phyloP scores from a whole-genome alignment of 2,329 filamentous ascomycete genomes.

The Ophiostoma angusticollis region DNA sequence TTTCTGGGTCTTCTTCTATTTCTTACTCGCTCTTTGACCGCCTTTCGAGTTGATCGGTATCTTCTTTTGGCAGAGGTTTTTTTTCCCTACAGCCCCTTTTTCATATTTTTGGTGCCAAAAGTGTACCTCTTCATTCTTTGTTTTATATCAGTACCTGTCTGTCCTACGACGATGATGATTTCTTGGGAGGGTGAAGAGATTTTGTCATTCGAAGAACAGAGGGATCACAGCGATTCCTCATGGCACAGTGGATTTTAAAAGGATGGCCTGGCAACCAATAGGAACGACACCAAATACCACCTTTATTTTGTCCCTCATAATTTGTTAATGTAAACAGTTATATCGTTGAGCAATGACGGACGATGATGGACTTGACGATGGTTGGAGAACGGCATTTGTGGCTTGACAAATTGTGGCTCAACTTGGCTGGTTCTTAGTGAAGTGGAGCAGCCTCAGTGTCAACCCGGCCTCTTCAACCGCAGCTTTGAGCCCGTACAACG shows the following conservation, averaged over 20 bases:
- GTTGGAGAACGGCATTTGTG: too few relatives aligned
- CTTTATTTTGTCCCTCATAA: conserved; percentile 7
- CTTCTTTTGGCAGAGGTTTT: conserved; percentile 6
- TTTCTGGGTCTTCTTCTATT: too few relatives aligned
- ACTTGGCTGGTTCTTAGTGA: too few relatives aligned
- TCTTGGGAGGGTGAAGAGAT: not conserved
- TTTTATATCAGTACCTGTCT: not conserved
- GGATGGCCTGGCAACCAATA: not conserved
- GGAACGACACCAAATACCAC: conserved; percentile 2
- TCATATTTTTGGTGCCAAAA: conserved; percentile 2
- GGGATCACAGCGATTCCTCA: too few relatives aligned
- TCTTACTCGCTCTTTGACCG: too few relatives aligned
- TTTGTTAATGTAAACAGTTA: not conserved
- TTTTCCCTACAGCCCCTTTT: not conserved
- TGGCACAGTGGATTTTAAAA: conserved; percentile 1
- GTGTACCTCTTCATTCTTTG: not conserved
- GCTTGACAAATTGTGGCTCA: too few relatives aligned
- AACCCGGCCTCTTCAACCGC: too few relatives aligned
- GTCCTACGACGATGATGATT: not conserved
- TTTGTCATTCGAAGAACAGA: too few relatives aligned
- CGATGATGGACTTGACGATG: too few relatives aligned
- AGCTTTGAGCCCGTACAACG: too few relatives aligned
- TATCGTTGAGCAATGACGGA: too few relatives aligned
- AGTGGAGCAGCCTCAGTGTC: too few relatives aligned
- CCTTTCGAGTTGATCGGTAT: not conserved